Base-by-base conservation (phyloP, 1,284 basidiomycete genomes). In the Blastosporella zonata region DNA sequence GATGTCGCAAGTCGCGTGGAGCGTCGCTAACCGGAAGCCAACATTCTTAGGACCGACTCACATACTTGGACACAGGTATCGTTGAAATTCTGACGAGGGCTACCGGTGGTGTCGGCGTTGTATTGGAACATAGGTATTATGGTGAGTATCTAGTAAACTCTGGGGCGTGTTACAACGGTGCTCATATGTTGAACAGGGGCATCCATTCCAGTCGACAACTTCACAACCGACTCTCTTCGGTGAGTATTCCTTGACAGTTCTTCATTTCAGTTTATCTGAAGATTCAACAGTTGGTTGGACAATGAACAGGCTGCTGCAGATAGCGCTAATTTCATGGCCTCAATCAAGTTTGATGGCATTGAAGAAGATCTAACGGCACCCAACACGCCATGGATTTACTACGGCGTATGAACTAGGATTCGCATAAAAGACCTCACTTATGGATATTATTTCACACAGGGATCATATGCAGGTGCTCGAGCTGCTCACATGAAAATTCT, bases 251-350 rank as follows among this genome's bases (percentile, higher is more conserved):
- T 21, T 29, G 8, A 23, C 15, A 13, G 27, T 46, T 10, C 36
- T 38, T 40, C 15, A 20, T 25, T 22, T 1, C 33, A 28, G 33
- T 45, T 29, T n/a, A 36, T 15, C 21, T 2, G 20, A 6, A 9
- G 29, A 31, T 31, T 13, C n/a, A n/a, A 17, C 45, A 85, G 87
- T 25, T 94, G 88, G 81, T 74, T 98, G 43, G 91, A 86, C 64
- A 97, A 97, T 55, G 85, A 80, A 18, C 94, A 97, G 66, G 78
- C 93, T 1, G 81, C 92, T 0, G 87, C 91, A n/a, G 96, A 99
- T 70, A 92, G 89, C 40, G 93, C 93, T 1, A 80, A 89, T 65
- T 97, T 98, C 63, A 93, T 97, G 76, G 72, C 78, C 6, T 79
- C 86, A 50, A 82, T 97, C 62, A 77, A 84, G 56, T 87, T 95